phyloP scores from a whole-genome alignment of 495 filamentous ascomycete species.

The Aspergillus carlsbadensis region DNA sequence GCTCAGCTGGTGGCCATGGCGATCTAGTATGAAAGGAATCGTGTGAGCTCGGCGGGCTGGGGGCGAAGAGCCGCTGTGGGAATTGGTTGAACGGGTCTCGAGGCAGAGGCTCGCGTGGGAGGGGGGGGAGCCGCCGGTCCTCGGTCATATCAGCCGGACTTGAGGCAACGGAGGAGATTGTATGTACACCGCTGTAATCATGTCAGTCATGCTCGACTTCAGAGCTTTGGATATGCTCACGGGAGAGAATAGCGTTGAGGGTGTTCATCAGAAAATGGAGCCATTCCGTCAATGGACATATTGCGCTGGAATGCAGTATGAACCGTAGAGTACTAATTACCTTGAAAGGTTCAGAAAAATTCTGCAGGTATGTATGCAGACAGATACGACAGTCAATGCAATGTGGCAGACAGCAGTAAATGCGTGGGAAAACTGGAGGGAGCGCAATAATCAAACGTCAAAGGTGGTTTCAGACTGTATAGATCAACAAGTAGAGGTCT shows the following conservation, averaged over 20 bases:
- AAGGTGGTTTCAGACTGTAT: slow-evolving; percentile 2
- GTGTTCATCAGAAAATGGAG: slow-evolving; percentile 30
- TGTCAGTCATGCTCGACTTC: slow-evolving; percentile 14
- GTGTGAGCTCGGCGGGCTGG: slow-evolving; percentile 37
- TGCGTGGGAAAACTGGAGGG: neutral
- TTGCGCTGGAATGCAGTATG: neutral
- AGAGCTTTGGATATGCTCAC: slow-evolving; percentile 29
- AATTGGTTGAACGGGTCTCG: slow-evolving; percentile 46
- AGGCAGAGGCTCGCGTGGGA: slow-evolving; percentile 43
- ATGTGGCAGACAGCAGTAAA: neutral
- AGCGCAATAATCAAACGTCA: slow-evolving; percentile 8
- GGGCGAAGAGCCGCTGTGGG: slow-evolving; percentile 29
- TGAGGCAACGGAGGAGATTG: slow-evolving; percentile 16
- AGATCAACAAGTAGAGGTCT: slow-evolving; percentile 17
- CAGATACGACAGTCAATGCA: slow-evolving; percentile 4
- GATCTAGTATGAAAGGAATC: slow-evolving; percentile 42
- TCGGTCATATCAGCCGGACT: slow-evolving; percentile 27
- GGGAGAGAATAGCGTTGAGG: slow-evolving; percentile 41
- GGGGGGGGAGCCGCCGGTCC: slow-evolving; percentile 43
- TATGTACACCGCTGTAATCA: slow-evolving; percentile 18
- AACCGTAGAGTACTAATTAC: neutral
- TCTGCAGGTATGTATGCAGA: neutral
- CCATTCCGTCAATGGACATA: slow-evolving; percentile 39
- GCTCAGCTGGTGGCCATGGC: slow-evolving; percentile 33
- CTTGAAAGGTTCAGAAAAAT: neutral